Conservation (phyloP, 345 rosid genomes). For the Lepidium didymum region DNA sequence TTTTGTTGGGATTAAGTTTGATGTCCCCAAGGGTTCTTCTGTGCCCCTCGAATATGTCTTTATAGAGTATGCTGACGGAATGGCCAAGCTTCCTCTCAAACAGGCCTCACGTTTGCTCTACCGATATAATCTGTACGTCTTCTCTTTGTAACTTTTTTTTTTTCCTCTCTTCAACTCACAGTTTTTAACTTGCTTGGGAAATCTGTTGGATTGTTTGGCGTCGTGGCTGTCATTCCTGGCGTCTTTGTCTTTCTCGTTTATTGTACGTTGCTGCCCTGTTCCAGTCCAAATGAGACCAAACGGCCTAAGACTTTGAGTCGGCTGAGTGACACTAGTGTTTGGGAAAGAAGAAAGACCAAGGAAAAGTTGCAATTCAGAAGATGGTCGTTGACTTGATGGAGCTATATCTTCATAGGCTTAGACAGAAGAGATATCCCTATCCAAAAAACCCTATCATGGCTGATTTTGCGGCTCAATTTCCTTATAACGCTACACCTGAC, state of each 20-base stretch:
- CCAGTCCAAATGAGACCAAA: conserved; percentile 81
- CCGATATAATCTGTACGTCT: conserved; percentile 73
- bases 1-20: conserved; percentile 81
- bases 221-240: not conserved
- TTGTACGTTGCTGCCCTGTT: conserved; percentile 6
- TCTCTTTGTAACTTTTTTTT: not conserved
- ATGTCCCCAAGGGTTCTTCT: conserved; percentile 50
- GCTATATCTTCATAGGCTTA: conserved; percentile 80
- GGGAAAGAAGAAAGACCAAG: conserved; percentile 93
- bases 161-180: not conserved
- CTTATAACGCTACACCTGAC: conserved; percentile 84
- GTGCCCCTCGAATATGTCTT: conserved; percentile 73
- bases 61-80: conserved; percentile 90
- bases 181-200: not conserved
- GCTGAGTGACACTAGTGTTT: conserved; percentile 63
- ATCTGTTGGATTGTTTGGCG: not conserved
- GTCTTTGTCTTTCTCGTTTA: not conserved
- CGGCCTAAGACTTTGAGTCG: conserved; percentile 78
- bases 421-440: conserved; percentile 77
- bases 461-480: conserved; percentile 64
- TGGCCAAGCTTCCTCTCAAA: conserved; percentile 93
- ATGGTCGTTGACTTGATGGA: conserved; percentile 99
- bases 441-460: conserved; percentile 61
- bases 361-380: conserved; percentile 91
- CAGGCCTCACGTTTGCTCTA: conserved; percentile 89